Conservation (phyloP, 805 yeast species). For the Cyberlindnera misumaiensis region DNA sequence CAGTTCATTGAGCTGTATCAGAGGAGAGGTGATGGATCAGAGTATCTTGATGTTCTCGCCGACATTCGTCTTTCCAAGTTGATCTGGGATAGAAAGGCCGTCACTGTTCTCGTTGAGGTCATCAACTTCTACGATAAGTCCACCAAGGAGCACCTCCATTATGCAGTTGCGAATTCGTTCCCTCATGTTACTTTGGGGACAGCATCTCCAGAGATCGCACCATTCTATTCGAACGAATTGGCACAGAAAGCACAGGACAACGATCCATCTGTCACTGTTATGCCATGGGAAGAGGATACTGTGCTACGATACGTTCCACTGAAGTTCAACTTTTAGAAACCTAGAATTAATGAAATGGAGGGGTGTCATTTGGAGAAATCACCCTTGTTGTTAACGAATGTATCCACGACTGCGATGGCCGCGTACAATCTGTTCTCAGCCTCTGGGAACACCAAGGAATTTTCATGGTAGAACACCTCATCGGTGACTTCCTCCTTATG, state of each 20-base stretch:
- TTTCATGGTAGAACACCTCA: conserved; percentile 79
- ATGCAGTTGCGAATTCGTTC: conserved; percentile 32
- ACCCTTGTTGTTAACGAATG: conserved; percentile 82
- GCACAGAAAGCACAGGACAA: conserved; percentile 18
- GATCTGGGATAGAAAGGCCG: conserved; percentile 43
- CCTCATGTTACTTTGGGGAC: conserved; percentile 78
- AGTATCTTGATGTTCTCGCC: conserved; percentile 20
- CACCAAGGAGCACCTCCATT: conserved; percentile 6
- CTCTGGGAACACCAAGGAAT: conserved; percentile 86
- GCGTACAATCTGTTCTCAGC: conserved; percentile 96
- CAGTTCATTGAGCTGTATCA: conserved; percentile 14
- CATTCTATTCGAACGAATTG: conserved; percentile 46
- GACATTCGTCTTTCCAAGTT: conserved; percentile 36
- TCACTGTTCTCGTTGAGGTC: conserved; percentile 46
- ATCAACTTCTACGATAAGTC: conserved; percentile 6
- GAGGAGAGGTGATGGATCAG: not conserved
- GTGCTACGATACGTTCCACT: conserved; percentile 6
- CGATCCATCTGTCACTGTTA: conserved; percentile 4
- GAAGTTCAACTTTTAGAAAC: conserved; percentile 10
- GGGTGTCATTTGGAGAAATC: conserved; percentile 28
- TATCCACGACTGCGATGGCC: conserved; percentile 90
- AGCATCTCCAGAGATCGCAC: conserved; percentile 32
- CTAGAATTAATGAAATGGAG: not conserved
- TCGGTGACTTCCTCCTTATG: conserved; percentile 92
- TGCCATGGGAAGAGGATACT: conserved; percentile 8